Conservation (phyloP, 192 early-diverging fungal species). For the Gryganskiella cystojenkinii region DNA sequence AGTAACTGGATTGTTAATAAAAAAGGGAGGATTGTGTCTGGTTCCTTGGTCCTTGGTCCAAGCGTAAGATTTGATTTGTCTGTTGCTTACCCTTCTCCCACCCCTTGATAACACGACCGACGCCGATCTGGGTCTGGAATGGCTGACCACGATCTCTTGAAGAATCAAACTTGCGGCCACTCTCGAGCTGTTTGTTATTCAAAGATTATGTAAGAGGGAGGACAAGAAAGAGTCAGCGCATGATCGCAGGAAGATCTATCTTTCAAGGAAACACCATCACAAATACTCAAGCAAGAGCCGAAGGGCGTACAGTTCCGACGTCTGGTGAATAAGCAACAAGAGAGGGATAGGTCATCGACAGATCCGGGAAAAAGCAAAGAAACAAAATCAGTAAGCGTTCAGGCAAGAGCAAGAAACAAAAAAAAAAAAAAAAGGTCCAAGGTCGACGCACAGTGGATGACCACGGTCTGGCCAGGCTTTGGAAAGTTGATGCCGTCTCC, state of each 20-base stretch:
- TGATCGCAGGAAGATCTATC: too few relatives aligned
- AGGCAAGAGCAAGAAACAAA: background rate
- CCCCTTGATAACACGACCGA: slow-evolving; percentile 89
- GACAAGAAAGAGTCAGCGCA: too few relatives aligned
- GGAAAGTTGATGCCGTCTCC: slow-evolving; percentile 66
- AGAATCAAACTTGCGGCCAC: slow-evolving; percentile 90
- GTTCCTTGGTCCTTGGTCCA: too few relatives aligned
- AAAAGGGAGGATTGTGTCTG: too few relatives aligned
- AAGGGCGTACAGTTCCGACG: slow-evolving; percentile 33
- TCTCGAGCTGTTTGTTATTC: slow-evolving; percentile 54
- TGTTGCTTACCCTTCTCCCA: slow-evolving; percentile 66
- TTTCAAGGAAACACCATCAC: too few relatives aligned
- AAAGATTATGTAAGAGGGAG: too few relatives aligned
- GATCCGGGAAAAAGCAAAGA: background rate
- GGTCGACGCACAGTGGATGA: slow-evolving; percentile 72
- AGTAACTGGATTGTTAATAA: too few relatives aligned
- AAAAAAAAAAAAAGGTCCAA: slow-evolving; percentile 4
- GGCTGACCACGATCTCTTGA: slow-evolving; percentile 86
- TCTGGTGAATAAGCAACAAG: slow-evolving; percentile 15
- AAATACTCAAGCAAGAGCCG: background rate
- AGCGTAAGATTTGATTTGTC: too few relatives aligned
- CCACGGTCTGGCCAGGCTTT: slow-evolving; percentile 72
- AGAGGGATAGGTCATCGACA: background rate
- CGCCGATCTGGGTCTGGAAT: slow-evolving; percentile 90
- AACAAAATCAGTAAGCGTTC: too few relatives aligned